phyloP scores from a whole-genome alignment of 2,329 filamentous ascomycete genomes.

The Helicocarpus griseus region DNA sequence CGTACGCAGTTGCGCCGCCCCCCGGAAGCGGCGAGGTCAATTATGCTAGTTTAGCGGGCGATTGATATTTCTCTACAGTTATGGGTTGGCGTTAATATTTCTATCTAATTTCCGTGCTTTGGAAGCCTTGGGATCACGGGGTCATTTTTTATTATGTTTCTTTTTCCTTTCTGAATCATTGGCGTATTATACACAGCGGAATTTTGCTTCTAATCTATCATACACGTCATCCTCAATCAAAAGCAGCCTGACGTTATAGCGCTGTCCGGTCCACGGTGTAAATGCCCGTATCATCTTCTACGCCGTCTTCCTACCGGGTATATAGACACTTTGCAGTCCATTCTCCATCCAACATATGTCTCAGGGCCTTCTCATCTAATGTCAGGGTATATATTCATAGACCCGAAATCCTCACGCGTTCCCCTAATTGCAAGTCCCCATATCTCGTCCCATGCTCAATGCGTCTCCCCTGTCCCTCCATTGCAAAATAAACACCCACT shows the following conservation, averaged over 20 bases:
- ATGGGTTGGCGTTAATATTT: not conserved
- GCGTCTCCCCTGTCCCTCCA: no score
- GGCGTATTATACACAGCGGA: not conserved
- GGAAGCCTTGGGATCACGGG: not conserved
- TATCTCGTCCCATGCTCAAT: no score
- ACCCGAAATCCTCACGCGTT: no score
- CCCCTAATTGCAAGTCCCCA: no score
- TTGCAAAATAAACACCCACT: no score
- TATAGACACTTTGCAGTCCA: no score
- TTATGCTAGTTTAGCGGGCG: conserved; percentile 77
- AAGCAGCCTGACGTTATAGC: no score
- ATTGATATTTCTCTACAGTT: conserved; percentile 45
- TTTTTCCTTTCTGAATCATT: not conserved
- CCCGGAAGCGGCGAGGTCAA: conserved; percentile 68
- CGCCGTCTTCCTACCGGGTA: no score
- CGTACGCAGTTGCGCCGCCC: conserved; percentile 57
- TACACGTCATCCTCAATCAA: not conserved
- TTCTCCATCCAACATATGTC: no score
- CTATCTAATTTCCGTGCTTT: not conserved
- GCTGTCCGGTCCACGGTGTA: no score
- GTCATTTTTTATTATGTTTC: no score
- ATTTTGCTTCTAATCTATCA: not conserved
- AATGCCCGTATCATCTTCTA: no score
- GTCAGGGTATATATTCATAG: not conserved
- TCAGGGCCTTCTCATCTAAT: not conserved